Base-by-base conservation (phyloP, 345 rosid species). In the Abelmoschus esculentus region DNA sequence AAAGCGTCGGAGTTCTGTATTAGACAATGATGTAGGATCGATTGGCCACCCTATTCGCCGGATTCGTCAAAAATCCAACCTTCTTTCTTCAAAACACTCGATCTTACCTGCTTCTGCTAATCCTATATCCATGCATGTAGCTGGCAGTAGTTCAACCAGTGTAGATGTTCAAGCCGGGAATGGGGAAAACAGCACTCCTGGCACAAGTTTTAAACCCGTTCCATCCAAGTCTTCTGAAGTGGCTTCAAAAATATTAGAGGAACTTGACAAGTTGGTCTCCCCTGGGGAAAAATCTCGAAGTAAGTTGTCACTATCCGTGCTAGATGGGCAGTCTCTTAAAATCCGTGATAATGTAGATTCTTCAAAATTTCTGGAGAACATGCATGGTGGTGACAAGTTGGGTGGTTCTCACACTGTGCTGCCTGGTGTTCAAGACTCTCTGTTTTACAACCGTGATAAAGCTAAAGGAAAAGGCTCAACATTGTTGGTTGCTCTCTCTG, bases 171-270 rank as follows among this genome's bases (percentile, higher is more conserved):
- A 76, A 18, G 74, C 74, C 12, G 86, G 74, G 70, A 81, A 83
- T 76, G 82, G 67, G 58, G 82, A 78, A 54, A 70, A 49, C 63
- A 76, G 69, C 47, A 69, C 55, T 75, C 85, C 77, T 65, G 79
- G 81, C 40, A 74, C 88, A 67, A 74, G 80, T 73, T 80, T 69
- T 72, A 67, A 81, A n/a, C 65, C 85, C 74, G 89, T 86, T 53
- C 87, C 98, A 66, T 85, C 96, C 34, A 80, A 83, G 80, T 96
- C 99, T 74, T 84, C 83, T 64, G 89, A 89, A 77, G 74, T 75
- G 85, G 98, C 98, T 80, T 78, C 89, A 72, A 87, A 87, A 82
- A 92, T 96, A 76, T 77, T 92, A 68, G 80, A 84, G 82, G 88
- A 89, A 57, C 85, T 96, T 71, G 90, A 89, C 78, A 81, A 58